These are phyloP conservation scores for Suhomyces anneliseae DNA, from an alignment of 1,139 yeast species.

Conservation along the genomic window DNA sequence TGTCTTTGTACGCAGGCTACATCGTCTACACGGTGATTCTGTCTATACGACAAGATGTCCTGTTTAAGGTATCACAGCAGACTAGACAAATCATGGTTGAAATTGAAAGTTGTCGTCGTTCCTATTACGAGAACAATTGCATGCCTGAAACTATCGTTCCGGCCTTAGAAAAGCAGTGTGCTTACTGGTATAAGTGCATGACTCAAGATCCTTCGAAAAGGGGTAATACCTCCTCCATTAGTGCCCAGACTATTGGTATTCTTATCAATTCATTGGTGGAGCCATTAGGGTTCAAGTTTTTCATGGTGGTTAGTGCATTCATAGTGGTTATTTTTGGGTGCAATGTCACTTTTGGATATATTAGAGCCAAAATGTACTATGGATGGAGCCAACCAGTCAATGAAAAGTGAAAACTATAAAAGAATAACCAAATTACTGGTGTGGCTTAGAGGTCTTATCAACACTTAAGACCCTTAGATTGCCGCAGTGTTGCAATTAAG, in stretches of 20 bases:
- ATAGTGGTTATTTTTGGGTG: slow-evolving; percentile 33
- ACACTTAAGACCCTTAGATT: too few relatives aligned
- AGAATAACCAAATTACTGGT: too few relatives aligned
- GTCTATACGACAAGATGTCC: slow-evolving; percentile 55
- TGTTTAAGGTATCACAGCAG: slow-evolving; percentile 44
- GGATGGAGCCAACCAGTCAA: slow-evolving; percentile 19
- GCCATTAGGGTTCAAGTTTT: slow-evolving; percentile 60
- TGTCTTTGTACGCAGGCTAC: slow-evolving; percentile 44
- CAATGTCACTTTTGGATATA: slow-evolving; percentile 46
- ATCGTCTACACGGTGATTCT: slow-evolving; percentile 42
- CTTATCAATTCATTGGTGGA: slow-evolving; percentile 63
- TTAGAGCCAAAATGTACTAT: slow-evolving; percentile 46
- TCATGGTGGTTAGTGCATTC: slow-evolving; percentile 38
- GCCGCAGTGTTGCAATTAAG: too few relatives aligned
- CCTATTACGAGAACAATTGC: slow-evolving; percentile 57
- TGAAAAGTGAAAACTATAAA: too few relatives aligned
- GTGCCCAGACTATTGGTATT: slow-evolving; percentile 65
- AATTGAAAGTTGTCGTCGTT: slow-evolving; percentile 49
- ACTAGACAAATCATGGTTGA: slow-evolving; percentile 37
- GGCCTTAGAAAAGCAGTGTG: slow-evolving; percentile 56
- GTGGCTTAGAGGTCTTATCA: too few relatives aligned
- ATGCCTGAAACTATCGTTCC: slow-evolving; percentile 58
- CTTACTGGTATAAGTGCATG: slow-evolving; percentile 65
- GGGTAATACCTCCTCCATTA: slow-evolving; percentile 49
- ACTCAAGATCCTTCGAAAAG: slow-evolving; percentile 47